Percentiles rank a stretch among this genome's conserved stretches.
Conservation (phyloP, 768 basidiomycete genomes). For the Xerocomellus dryophilus region DNA sequence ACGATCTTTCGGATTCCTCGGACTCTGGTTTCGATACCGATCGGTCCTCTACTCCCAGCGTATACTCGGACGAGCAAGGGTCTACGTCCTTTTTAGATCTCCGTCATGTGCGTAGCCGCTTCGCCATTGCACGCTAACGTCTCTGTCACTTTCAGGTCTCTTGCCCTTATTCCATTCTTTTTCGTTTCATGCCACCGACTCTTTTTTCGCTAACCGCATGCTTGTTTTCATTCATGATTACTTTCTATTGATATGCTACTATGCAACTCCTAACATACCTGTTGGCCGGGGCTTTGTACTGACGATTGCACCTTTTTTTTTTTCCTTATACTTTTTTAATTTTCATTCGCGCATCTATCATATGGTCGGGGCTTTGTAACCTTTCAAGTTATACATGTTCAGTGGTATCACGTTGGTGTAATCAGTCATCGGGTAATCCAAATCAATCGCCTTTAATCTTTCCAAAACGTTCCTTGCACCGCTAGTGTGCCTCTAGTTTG, state of each 20-base stretch:
- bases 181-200: neutral
- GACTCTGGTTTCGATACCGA: neutral
- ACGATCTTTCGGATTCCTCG: too few relatives aligned
- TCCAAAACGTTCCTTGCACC: neutral
- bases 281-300: slow-evolving; percentile 16
- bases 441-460: neutral
- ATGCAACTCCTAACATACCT: neutral
- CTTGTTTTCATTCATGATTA: neutral
- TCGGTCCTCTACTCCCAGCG: neutral
- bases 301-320: neutral
- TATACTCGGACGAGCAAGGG: neutral
- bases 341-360: neutral
- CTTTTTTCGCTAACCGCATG: neutral
- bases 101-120: slow-evolving; percentile 3
- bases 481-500: slow-evolving; percentile 6
- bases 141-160: neutral
- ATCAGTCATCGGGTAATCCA: slow-evolving; percentile 1
- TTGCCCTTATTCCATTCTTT: neutral
- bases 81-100: neutral
- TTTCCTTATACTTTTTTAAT: too few relatives aligned
- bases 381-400: neutral
- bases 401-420: slow-evolving; percentile 1
- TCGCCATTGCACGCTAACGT: neutral
- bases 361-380: slow-evolving; percentile 16
- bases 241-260: neutral